Base-by-base conservation (phyloP, 306 rosid genomes). In the Lablab purpureus region DNA sequence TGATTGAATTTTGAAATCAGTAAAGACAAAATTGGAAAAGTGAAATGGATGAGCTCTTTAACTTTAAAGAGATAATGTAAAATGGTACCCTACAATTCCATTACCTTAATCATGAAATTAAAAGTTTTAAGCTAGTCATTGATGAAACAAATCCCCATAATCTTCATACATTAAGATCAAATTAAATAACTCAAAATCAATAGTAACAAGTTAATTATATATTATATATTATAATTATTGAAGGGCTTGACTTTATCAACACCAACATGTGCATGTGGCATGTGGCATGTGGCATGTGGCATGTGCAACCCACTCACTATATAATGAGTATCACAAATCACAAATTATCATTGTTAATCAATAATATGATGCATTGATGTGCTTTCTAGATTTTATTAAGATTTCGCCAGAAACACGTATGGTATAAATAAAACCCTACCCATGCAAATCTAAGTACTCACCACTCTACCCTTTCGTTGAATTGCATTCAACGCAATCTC, bases 271-370 rank as follows among this genome's bases (percentile, higher is more conserved):
- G 78, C 81, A 84, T 58, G 83, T 52, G 82, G 59, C 85, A 82
- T 77, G 82, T 84, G 87, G n/a, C 84, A 50, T 46, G 8, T 66
- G 78, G n/a, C 81, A 84, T 58, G 83, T 52, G 82, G 59, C 85
- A 82, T 77, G 82, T 84, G 87, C 87, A 21, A 37, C 43, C 77
- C 84, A 79, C 73, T 65, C 51, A 37, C 50, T 37, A 5, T 0
- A 19, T 11, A 32, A 30, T 30, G n/a, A 37, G 14, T 50, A 27
- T 58, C 47, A n/a, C 12, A 19, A 72, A 66, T 17, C 40, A 37
- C 70, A 8, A 0, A 54, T 21, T 18, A 43, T 12, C 21, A 54
- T 54, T 54, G 4, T 54, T 54, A 54, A 46, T 63, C 17, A 36
- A 14, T 10, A 4, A 21, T 7, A 6, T 3, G 73, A 10, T 72